A percentile compares a stretch with the other conserved stretches of the same genome.
These are phyloP conservation scores for Eleusine indica DNA, from an alignment of 176 grass and related monocot genomes.

Conservation along the genomic window DNA sequence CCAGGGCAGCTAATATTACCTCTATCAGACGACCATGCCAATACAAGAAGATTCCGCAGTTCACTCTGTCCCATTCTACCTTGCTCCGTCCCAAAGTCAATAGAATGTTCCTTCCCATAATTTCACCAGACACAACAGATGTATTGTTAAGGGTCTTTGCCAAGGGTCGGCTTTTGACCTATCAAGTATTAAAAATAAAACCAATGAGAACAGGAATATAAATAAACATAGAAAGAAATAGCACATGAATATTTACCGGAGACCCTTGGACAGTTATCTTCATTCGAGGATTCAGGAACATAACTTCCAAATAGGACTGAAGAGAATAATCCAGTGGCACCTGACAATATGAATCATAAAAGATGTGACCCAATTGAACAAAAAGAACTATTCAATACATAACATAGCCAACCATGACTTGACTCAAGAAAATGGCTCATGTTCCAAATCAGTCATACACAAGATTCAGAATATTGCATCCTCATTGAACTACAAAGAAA, in stretches of 20 bases:
- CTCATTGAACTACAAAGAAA: conserved; percentile 3
- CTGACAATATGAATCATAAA: conserved; percentile 47
- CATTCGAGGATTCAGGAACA: conserved; percentile 90
- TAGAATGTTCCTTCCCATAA: conserved; percentile 62
- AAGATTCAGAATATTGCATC: conserved; percentile 12
- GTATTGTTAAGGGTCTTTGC: conserved; percentile 83
- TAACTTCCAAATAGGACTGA: conserved; percentile 80
- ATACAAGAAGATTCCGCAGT: conserved; percentile 86
- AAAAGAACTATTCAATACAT: conserved; percentile 13
- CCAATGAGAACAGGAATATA: conserved; percentile 25
- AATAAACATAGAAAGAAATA: conserved; percentile 36
- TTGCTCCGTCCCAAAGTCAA: conserved; percentile 81
- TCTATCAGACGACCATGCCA: conserved; percentile 92
- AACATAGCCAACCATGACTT: not conserved
- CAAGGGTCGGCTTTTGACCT: conserved; percentile 76
- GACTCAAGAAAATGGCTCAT: not conserved
- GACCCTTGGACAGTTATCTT: conserved; percentile 77
- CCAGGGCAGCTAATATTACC: conserved; percentile 44
- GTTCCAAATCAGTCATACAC: conserved; percentile 20
- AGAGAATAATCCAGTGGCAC: conserved; percentile 91
- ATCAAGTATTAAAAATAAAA: conserved; percentile 8
- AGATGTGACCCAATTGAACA: conserved; percentile 2
- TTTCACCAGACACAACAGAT: conserved; percentile 56
- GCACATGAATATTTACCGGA: conserved; percentile 51
- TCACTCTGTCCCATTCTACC: conserved; percentile 77